phyloP scores from a whole-genome alignment of 305 asterid genomes.

The Striga hermonthica region DNA sequence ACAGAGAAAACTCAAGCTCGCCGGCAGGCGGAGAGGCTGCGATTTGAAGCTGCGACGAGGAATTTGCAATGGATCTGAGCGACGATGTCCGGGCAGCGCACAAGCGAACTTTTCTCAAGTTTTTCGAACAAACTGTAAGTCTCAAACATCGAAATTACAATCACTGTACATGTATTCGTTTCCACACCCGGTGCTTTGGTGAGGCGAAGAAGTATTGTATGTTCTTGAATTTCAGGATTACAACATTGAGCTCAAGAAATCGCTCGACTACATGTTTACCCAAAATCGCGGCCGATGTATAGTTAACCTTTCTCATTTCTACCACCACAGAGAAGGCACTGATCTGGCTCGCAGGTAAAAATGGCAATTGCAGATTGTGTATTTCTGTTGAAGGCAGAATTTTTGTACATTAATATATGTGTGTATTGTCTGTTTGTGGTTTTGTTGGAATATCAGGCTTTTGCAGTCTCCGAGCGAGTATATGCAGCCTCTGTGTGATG shows the following conservation, averaged over 20 bases:
- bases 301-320: conserved; percentile 74
- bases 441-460: conserved; percentile 49
- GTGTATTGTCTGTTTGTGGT: not conserved
- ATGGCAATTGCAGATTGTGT: not conserved
- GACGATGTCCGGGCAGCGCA: conserved; percentile 78
- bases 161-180: no score
- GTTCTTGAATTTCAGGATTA: conserved; percentile 43
- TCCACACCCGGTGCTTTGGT: not conserved
- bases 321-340: conserved; percentile 71
- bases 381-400: not conserved
- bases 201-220: not conserved
- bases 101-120: conserved; percentile 76
- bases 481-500: conserved; percentile 85
- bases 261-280: conserved; percentile 58
- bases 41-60: conserved; percentile 6
- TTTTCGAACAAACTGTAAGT: conserved; percentile 82
- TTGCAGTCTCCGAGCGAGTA: conserved; percentile 89
- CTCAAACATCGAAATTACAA: not conserved
- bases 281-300: conserved; percentile 73
- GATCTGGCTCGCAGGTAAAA: conserved; percentile 83
- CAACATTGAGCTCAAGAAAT: conserved; percentile 52
- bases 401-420: no score
- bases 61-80: conserved; percentile 67
- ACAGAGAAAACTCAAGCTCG: not conserved
- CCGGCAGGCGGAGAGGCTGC: conserved; percentile 1